Evolutionary conservation across 1,284 basidiomycete genomes (phyloP).

Genomic region (Cutaneotrichosporon sp.): DNA sequence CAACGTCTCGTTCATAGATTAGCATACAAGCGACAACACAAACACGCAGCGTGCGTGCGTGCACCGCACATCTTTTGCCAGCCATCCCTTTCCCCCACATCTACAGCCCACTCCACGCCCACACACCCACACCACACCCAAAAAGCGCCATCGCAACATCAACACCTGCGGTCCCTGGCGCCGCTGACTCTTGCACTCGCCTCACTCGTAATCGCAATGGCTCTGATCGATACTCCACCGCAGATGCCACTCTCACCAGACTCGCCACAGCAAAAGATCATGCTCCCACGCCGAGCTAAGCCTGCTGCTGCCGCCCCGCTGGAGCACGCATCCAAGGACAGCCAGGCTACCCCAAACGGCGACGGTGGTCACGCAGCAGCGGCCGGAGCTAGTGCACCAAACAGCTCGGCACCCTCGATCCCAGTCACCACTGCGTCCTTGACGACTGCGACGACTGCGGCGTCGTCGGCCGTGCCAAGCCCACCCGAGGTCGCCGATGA

Average conservation of each 20-base stretch:
- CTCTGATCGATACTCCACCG: neutral
- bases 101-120: too few relatives aligned
- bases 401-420: constrained; percentile 7
- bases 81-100: too few relatives aligned
- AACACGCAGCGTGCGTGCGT: too few relatives aligned
- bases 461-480: constrained; percentile 14
- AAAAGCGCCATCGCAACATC: too few relatives aligned
- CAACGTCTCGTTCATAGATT: too few relatives aligned
- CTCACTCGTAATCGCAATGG: neutral
- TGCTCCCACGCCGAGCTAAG: constrained; percentile 7
- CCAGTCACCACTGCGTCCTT: constrained; percentile 11
- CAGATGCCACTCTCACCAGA: neutral
- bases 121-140: too few relatives aligned
- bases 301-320: neutral
- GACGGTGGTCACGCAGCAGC: neutral
- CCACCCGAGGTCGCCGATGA: constrained; percentile 11
- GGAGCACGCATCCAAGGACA: neutral
- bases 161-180: too few relatives aligned
- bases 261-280: constrained; percentile 4
- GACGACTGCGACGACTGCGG: constrained; percentile 17
- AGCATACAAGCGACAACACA: too few relatives aligned
- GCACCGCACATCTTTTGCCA: too few relatives aligned
- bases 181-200: too few relatives aligned
- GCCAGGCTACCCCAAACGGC: too few relatives aligned
- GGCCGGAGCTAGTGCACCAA: neutral